These are phyloP conservation scores for Verruconis gallopava DNA, from an alignment of 2,329 filamentous ascomycete genomes.

Conservation along the genomic window DNA sequence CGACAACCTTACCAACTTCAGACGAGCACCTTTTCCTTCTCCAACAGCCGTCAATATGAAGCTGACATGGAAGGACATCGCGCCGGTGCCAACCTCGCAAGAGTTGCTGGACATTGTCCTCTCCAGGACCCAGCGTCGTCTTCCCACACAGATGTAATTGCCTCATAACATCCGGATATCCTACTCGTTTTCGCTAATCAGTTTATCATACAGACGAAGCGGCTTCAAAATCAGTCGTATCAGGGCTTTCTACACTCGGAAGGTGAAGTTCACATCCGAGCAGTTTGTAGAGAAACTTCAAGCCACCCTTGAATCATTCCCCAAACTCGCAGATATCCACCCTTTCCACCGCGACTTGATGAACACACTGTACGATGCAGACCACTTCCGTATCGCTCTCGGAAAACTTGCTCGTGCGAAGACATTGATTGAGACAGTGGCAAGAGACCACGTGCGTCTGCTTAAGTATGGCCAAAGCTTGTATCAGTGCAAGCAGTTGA, in stretches of 20 bases:
- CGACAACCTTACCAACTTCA: too few relatives aligned
- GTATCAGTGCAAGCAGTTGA: slow-evolving; percentile 98
- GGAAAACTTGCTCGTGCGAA: slow-evolving; percentile 94
- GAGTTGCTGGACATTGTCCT: slow-evolving; percentile 98
- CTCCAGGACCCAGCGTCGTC: slow-evolving; percentile 77
- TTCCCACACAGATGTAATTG: slow-evolving; percentile 82
- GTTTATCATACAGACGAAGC: slow-evolving; percentile 38
- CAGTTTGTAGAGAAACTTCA: slow-evolving; percentile 91
- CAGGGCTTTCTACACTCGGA: slow-evolving; percentile 84
- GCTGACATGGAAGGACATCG: slow-evolving; percentile 56
- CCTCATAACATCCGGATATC: too few relatives aligned
- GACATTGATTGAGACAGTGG: slow-evolving; percentile 45
- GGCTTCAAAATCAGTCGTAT: slow-evolving; percentile 96
- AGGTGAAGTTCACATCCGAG: slow-evolving; percentile 97
- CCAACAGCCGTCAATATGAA: slow-evolving; percentile 13
- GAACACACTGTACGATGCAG: slow-evolving; percentile 96
- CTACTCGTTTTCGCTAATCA: too few relatives aligned
- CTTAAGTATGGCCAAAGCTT: slow-evolving; percentile 94
- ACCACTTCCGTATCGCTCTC: slow-evolving; percentile 83
- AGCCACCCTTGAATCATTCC: slow-evolving; percentile 84
- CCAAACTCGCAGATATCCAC: slow-evolving; percentile 84
- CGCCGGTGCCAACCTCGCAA: slow-evolving; percentile 78
- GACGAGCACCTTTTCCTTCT: not conserved
- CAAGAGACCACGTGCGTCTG: slow-evolving; percentile 88
- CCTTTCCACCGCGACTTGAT: slow-evolving; percentile 86